A percentile compares a stretch with the other conserved stretches of the same genome.
Conservation (phyloP, 768 basidiomycete genomes). For the Ramaria sp. region DNA sequence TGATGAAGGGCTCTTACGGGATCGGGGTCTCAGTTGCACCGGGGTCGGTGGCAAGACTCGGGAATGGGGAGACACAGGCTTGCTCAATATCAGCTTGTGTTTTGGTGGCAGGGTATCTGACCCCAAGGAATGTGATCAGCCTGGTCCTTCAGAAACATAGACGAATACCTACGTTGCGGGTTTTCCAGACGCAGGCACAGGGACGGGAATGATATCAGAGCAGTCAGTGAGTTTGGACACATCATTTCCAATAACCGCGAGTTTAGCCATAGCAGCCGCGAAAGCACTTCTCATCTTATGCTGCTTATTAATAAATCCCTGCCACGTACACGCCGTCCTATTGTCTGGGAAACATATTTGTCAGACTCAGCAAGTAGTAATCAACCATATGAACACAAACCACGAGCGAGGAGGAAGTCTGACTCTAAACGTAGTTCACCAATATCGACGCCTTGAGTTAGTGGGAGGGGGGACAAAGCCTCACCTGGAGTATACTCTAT, state of each 20-base stretch:
- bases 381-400: slow-evolving; percentile 9
- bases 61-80: background rate
- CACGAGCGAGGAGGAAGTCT: slow-evolving; percentile 19
- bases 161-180: slow-evolving; percentile 7
- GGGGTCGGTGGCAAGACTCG: background rate
- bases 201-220: slow-evolving; percentile 32
- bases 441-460: background rate
- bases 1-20: background rate
- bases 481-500: slow-evolving; percentile 10
- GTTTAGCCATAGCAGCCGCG: slow-evolving; percentile 33
- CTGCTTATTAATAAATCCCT: slow-evolving; percentile 17
- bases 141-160: background rate
- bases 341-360: background rate
- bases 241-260: slow-evolving; percentile 34
- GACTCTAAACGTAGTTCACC: slow-evolving; percentile 21
- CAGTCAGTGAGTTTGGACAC: slow-evolving; percentile 28
- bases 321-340: slow-evolving; percentile 6
- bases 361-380: background rate
- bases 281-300: slow-evolving; percentile 24
- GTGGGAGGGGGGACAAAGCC: slow-evolving; percentile 16
- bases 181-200: slow-evolving; percentile 11
- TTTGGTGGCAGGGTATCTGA: slow-evolving; percentile 4
- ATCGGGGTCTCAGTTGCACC: slow-evolving; percentile 7
- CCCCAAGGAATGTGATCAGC: background rate
- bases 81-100: background rate